A percentile compares a stretch with the other conserved stretches of the same genome.
Conservation (phyloP, 768 basidiomycete species). For the Suillus variegatus region DNA sequence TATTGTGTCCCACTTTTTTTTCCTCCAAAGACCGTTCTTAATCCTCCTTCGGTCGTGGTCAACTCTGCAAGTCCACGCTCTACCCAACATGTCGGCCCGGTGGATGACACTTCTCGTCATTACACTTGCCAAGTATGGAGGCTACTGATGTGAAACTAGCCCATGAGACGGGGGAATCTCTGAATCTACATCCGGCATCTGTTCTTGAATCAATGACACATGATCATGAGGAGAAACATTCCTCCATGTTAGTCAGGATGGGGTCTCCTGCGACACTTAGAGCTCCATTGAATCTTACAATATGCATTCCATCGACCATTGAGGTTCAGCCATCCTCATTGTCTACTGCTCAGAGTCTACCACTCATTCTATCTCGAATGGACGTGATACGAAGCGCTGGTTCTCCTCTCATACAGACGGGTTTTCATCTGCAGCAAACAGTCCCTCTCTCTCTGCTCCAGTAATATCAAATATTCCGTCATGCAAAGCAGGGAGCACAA, state of each 20-base stretch:
- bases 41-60: constrained; percentile 30
- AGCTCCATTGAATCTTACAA: not conserved
- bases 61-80: constrained; percentile 34
- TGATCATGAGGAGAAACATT: not conserved
- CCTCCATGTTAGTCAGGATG: not conserved
- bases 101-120: constrained; percentile 58
- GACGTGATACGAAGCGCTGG: constrained; percentile 1
- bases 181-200: not conserved
- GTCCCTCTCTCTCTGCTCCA: constrained; percentile 1
- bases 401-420: constrained; percentile 12
- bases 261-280: not conserved
- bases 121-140: constrained; percentile 11
- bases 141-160: not conserved
- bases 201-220: not conserved
- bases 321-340: constrained; percentile 6
- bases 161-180: not conserved
- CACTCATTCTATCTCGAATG: constrained; percentile 6
- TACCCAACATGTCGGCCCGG: constrained; percentile 24
- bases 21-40: constrained; percentile 14
- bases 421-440: constrained; percentile 13
- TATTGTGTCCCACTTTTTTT: constrained; percentile 2
- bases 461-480: constrained; percentile 12
- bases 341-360: constrained; percentile 2
- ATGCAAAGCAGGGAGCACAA: constrained; percentile 31
- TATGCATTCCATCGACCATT: constrained; percentile 5